Conservation (phyloP, 306 rosid species). For the Prunus padus region DNA sequence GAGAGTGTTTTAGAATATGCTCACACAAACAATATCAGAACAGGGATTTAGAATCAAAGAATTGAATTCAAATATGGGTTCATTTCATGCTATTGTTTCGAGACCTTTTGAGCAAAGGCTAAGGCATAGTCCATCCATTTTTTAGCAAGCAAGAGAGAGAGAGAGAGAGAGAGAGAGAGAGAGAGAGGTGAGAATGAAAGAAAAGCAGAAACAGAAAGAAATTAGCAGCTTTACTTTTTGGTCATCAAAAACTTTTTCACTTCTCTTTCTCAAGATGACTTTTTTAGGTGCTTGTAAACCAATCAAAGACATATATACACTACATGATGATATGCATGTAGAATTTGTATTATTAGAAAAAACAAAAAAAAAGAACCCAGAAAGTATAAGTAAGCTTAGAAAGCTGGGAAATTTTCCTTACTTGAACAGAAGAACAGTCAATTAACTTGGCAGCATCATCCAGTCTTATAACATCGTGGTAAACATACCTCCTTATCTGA, state of each 20-base stretch:
- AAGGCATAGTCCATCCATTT: neutral
- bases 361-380: neutral
- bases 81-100: neutral
- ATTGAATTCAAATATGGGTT: neutral
- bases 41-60: neutral
- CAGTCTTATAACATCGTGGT: constrained; percentile 68
- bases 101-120: neutral
- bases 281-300: neutral
- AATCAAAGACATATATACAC: neutral
- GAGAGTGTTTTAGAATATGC: neutral
- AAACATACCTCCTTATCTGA: constrained; percentile 89
- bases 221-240: too few relatives aligned
- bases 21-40: neutral
- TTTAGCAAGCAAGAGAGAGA: neutral
- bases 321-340: constrained; percentile 11
- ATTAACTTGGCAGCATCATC: constrained; percentile 76
- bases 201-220: too few relatives aligned
- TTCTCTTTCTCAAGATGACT: neutral
- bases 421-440: constrained; percentile 82
- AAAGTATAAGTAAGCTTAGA: constrained; percentile 1
- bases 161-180: too few relatives aligned
- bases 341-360: neutral
- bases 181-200: too few relatives aligned
- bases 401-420: constrained; percentile 26
- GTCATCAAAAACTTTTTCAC: neutral